phyloP scores from a whole-genome alignment of 148 eudicot genomes.

The Rhododendron molle region DNA sequence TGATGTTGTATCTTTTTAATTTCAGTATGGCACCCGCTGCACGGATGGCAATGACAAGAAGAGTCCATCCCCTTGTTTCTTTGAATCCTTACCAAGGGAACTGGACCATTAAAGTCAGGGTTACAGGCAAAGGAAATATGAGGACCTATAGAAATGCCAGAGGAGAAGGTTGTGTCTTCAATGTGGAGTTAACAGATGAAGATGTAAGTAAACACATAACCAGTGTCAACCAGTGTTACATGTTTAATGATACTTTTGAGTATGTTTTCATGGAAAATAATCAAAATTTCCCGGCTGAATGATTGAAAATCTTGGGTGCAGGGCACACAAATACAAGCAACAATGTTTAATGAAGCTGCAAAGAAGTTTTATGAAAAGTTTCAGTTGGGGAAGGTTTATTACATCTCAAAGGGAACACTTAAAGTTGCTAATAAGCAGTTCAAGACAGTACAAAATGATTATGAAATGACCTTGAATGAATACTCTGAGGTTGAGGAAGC shows the following conservation, averaged over 20 bases:
- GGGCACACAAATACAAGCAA: slow-evolving; percentile 99
- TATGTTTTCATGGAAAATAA: neutral
- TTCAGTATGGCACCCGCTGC: slow-evolving; percentile 88
- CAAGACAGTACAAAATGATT: slow-evolving; percentile 86
- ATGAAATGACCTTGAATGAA: slow-evolving; percentile 94
- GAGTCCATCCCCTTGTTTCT: slow-evolving; percentile 86
- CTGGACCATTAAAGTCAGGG: slow-evolving; percentile 95
- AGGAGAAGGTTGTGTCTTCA: slow-evolving; percentile 96
- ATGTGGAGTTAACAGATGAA: slow-evolving; percentile 93
- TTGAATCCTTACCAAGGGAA: slow-evolving; percentile 93
- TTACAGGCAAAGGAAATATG: slow-evolving; percentile 74
- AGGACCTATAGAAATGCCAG: slow-evolving; percentile 71
- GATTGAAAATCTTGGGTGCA: slow-evolving; percentile 20
- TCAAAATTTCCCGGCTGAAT: neutral
- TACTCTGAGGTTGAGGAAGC: slow-evolving; percentile 80
- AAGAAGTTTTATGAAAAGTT: slow-evolving; percentile 79
- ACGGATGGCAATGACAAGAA: slow-evolving; percentile 80
- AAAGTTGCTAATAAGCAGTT: slow-evolving; percentile 93
- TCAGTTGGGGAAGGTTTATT: slow-evolving; percentile 82
- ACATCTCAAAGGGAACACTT: slow-evolving; percentile 79
- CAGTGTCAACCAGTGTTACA: neutral
- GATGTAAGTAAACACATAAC: slow-evolving; percentile 52
- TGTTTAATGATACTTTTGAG: neutral
- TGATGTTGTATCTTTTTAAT: slow-evolving; percentile 2
- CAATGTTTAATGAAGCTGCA: slow-evolving; percentile 98